A percentile compares a stretch with the other conserved stretches of the same genome.
Evolutionary conservation across 139 green algal species (phyloP).

Genomic region (Haematococcus lacustris): DNA sequence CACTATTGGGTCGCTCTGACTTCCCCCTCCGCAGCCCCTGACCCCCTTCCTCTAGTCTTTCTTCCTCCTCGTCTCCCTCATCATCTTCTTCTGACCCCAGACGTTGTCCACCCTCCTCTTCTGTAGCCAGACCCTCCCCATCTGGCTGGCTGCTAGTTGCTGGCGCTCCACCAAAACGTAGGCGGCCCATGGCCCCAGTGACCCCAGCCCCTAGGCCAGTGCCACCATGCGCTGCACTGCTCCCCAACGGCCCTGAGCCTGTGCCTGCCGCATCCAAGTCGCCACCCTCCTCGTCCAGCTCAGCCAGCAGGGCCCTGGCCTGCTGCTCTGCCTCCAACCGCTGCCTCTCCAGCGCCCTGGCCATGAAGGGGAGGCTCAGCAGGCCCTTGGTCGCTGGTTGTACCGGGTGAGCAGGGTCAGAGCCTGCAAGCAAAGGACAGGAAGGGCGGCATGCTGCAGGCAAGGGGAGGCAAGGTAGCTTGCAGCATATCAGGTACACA

Average conservation of each 20-base stretch:
- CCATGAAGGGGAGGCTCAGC: constrained; percentile 92
- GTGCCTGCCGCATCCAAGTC: not conserved
- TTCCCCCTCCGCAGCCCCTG: not conserved
- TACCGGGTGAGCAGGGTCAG: not conserved
- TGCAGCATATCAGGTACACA: not conserved
- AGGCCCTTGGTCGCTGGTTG: constrained; percentile 54
- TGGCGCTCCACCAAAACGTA: too few species aligned
- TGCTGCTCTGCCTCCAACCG: constrained; percentile 56
- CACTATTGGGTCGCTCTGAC: too few species aligned
- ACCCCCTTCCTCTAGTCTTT: not conserved
- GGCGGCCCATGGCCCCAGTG: too few species aligned
- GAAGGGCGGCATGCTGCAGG: too few species aligned
- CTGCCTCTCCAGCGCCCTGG: constrained; percentile 56
- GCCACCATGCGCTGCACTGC: too few species aligned
- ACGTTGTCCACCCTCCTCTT: too few species aligned
- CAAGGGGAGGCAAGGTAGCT: not conserved
- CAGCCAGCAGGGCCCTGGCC: constrained; percentile 39
- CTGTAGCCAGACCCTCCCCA: too few species aligned
- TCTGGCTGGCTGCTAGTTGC: too few species aligned
- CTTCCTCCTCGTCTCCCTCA: not conserved
- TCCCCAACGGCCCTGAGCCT: not conserved
- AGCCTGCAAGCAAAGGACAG: constrained; percentile 12
- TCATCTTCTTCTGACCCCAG: not conserved
- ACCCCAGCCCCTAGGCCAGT: too few species aligned
- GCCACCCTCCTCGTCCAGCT: constrained; percentile 32